phyloP scores from a whole-genome alignment of 116 monocot species.

The Iris pallida region DNA sequence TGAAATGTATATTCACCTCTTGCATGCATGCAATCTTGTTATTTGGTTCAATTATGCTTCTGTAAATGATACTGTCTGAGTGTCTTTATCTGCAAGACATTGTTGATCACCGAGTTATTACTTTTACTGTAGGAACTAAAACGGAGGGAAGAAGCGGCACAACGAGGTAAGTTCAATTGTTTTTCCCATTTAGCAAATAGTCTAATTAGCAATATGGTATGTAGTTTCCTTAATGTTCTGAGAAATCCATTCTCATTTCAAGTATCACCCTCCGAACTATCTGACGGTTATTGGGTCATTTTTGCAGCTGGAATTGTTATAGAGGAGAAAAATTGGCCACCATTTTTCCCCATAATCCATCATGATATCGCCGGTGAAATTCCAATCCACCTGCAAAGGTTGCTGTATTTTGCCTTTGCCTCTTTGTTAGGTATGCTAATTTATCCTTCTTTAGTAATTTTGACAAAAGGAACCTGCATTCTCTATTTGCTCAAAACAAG shows the following conservation, averaged over 20 bases:
- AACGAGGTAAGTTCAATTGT: slow-evolving; percentile 41
- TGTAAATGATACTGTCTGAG: neutral
- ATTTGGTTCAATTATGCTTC: neutral
- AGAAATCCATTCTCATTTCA: neutral
- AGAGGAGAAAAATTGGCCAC: slow-evolving; percentile 94
- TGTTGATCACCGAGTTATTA: slow-evolving; percentile 1
- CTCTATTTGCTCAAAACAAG: neutral
- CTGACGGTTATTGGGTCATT: slow-evolving; percentile 10
- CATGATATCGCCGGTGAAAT: slow-evolving; percentile 96
- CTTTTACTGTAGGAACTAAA: slow-evolving; percentile 60
- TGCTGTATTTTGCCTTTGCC: slow-evolving; percentile 94
- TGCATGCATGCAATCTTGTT: neutral
- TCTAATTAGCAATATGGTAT: slow-evolving; percentile 3
- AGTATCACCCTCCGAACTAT: neutral
- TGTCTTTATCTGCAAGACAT: neutral
- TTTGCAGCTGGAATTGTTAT: slow-evolving; percentile 87
- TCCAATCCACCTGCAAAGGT: slow-evolving; percentile 77
- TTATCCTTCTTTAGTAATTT: neutral
- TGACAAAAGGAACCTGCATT: neutral
- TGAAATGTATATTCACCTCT: neutral
- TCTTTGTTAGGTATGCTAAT: slow-evolving; percentile 71
- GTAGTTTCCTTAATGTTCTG: neutral
- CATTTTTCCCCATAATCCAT: slow-evolving; percentile 91
- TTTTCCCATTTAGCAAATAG: neutral
- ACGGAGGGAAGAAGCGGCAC: slow-evolving; percentile 90